Evolutionary conservation across 2,329 filamentous ascomycete species (phyloP).

Genomic region (Diplodia intermedia): DNA sequence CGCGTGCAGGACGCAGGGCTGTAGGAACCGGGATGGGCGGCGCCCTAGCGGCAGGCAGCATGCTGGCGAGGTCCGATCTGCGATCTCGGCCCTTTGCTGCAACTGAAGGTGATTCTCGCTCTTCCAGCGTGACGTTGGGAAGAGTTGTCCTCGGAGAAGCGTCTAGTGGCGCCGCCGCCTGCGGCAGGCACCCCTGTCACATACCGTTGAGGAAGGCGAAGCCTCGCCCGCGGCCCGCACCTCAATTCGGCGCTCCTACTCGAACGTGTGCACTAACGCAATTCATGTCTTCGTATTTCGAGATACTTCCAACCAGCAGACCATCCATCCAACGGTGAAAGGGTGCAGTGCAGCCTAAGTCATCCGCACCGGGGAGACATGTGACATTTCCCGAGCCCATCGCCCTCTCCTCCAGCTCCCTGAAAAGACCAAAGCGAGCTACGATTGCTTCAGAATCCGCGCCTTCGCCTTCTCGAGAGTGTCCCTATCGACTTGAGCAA

Average conservation of each 20-base stretch:
- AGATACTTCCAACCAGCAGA: slow-evolving; percentile 25
- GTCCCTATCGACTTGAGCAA: slow-evolving; percentile 46
- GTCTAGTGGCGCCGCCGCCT: neutral
- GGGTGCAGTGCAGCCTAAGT: slow-evolving; percentile 6
- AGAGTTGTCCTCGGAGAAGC: neutral
- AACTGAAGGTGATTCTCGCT: slow-evolving; percentile 5
- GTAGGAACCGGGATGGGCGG: slow-evolving; percentile 24
- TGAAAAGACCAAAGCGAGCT: slow-evolving; percentile 8
- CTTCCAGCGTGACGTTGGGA: neutral
- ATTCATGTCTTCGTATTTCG: slow-evolving; percentile 25
- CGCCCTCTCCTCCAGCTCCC: slow-evolving; percentile 1
- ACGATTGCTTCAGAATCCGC: slow-evolving; percentile 21
- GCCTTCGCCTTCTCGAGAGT: slow-evolving; percentile 43
- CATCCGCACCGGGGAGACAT: neutral
- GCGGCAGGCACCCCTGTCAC: slow-evolving; percentile 3
- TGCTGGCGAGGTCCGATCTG: slow-evolving; percentile 25
- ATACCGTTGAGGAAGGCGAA: neutral
- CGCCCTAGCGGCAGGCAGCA: slow-evolving; percentile 25
- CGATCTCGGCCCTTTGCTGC: slow-evolving; percentile 12
- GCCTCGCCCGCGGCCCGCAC: neutral
- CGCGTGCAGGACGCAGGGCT: slow-evolving; percentile 26
- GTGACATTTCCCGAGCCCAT: slow-evolving; percentile 36
- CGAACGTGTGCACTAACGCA: slow-evolving; percentile 5
- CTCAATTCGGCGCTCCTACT: neutral
- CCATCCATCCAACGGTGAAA: slow-evolving; percentile 21